phyloP scores from a whole-genome alignment of 805 yeast genomes.

The fission yeast (Schizosaccharomyces pombe) region DNA sequence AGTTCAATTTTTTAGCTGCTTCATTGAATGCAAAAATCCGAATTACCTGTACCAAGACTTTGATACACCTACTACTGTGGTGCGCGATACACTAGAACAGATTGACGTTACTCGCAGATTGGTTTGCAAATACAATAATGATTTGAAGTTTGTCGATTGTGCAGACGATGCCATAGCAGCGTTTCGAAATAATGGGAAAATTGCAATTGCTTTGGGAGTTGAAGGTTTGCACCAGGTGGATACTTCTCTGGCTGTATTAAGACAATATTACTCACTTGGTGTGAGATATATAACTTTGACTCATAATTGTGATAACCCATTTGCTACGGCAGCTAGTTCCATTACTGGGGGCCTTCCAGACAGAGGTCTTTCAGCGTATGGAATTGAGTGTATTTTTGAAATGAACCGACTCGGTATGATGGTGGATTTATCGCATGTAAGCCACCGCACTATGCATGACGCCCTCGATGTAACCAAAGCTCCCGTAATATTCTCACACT shows the following conservation, averaged over 20 bases:
- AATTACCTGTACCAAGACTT: too few relatives aligned
- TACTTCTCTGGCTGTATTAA: slow-evolving; percentile 24
- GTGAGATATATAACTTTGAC: slow-evolving; percentile 32
- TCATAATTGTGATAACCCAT: slow-evolving; percentile 34
- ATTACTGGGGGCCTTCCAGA: slow-evolving; percentile 24
- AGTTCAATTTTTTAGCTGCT: too few relatives aligned
- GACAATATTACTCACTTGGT: slow-evolving; percentile 27
- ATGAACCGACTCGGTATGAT: slow-evolving; percentile 32
- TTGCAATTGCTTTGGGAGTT: slow-evolving; percentile 28
- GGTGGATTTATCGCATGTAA: slow-evolving; percentile 29
- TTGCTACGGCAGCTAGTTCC: slow-evolving; percentile 31
- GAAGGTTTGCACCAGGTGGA: slow-evolving; percentile 34
- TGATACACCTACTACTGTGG: too few relatives aligned
- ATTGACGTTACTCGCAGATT: not conserved
- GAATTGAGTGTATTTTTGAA: slow-evolving; percentile 21
- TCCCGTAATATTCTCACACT: slow-evolving; percentile 29
- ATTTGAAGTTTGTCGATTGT: not conserved
- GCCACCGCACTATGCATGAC: slow-evolving; percentile 26
- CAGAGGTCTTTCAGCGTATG: slow-evolving; percentile 22
- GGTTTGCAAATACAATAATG: slow-evolving; percentile 1
- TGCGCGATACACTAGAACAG: not conserved
- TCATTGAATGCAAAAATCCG: too few relatives aligned
- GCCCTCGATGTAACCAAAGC: slow-evolving; percentile 20
- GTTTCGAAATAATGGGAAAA: slow-evolving; percentile 8
- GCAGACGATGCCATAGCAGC: slow-evolving; percentile 5